Evolutionary conservation across 768 basidiomycete genomes (phyloP).

Genomic region (Psilocybe cubensis): DNA sequence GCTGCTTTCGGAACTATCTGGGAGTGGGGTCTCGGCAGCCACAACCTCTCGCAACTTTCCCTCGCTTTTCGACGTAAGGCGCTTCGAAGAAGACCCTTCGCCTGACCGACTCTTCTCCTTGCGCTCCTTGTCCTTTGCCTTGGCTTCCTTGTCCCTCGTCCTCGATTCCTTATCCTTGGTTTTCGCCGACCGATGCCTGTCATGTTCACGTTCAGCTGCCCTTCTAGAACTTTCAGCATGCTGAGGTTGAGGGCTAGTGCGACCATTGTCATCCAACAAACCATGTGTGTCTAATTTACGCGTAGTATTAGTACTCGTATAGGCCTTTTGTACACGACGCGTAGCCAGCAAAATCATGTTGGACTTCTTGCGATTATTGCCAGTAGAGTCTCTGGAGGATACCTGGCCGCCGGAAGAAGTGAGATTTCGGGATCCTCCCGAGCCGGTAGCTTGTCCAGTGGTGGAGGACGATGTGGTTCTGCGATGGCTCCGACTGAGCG

Average conservation of each 20-base stretch:
- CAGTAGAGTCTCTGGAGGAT: constrained; percentile 24
- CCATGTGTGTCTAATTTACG: constrained; percentile 70
- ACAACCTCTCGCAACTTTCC: constrained; percentile 5
- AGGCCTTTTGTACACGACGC: constrained; percentile 77
- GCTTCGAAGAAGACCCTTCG: constrained; percentile 11
- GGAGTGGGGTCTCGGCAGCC: constrained; percentile 9
- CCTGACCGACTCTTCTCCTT: constrained; percentile 18
- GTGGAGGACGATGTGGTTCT: constrained; percentile 9
- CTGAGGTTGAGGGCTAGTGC: constrained; percentile 34
- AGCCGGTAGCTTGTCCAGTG: background rate
- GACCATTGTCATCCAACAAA: constrained; percentile 52
- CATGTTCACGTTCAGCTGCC: constrained; percentile 21
- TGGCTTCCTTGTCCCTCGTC: constrained; percentile 25
- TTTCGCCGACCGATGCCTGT: constrained; percentile 13
- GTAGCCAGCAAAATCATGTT: constrained; percentile 71
- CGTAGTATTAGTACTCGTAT: constrained; percentile 76
- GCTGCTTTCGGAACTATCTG: constrained; percentile 27
- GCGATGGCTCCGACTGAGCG: constrained; percentile 69
- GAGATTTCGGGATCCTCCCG: constrained; percentile 1
- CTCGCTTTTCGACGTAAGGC: constrained; percentile 3
- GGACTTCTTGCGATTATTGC: constrained; percentile 30
- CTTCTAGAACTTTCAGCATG: constrained; percentile 34
- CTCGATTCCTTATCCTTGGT: constrained; percentile 29
- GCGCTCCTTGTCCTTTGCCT: background rate
- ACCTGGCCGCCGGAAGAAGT: constrained; percentile 20